A percentile compares a stretch with the other conserved stretches of the same genome.
Conservation (phyloP, 352 stramenopile species). For the Phytophthora cactorum region DNA sequence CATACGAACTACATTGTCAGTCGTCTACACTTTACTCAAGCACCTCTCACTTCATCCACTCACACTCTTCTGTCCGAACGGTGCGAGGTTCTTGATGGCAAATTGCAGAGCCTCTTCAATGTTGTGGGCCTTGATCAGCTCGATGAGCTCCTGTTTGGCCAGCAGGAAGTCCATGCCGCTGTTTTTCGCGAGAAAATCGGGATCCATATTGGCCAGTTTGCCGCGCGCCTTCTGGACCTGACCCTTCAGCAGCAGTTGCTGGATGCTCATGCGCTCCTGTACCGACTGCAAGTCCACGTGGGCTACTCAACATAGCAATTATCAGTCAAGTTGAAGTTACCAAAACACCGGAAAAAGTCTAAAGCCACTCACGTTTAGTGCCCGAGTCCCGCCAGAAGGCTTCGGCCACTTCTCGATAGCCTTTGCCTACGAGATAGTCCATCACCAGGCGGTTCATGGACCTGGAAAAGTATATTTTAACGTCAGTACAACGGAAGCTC, state of each 20-base stretch:
- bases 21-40: not conserved
- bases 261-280: constrained; percentile 74
- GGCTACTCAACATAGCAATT: constrained; percentile 33
- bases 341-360: not conserved
- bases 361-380: constrained; percentile 63
- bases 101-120: constrained; percentile 74
- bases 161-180: constrained; percentile 74
- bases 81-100: constrained; percentile 73
- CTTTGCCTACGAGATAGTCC: constrained; percentile 84
- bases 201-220: constrained; percentile 63
- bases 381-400: constrained; percentile 75
- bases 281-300: constrained; percentile 79
- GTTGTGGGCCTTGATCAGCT: constrained; percentile 75
- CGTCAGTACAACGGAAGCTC: constrained; percentile 8
- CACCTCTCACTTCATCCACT: constrained; percentile 18
- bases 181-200: constrained; percentile 67
- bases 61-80: constrained; percentile 79
- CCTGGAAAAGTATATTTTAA: constrained; percentile 31
- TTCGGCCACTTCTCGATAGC: constrained; percentile 77
- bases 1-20: constrained; percentile 3
- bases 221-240: constrained; percentile 63
- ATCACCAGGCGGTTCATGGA: constrained; percentile 84
- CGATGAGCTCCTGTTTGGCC: constrained; percentile 82
- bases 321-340: constrained; percentile 25
- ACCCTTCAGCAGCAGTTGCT: constrained; percentile 68